Evolutionary conservation across 2,329 filamentous ascomycete species (phyloP).

Genomic region (Xylaria sp.): DNA sequence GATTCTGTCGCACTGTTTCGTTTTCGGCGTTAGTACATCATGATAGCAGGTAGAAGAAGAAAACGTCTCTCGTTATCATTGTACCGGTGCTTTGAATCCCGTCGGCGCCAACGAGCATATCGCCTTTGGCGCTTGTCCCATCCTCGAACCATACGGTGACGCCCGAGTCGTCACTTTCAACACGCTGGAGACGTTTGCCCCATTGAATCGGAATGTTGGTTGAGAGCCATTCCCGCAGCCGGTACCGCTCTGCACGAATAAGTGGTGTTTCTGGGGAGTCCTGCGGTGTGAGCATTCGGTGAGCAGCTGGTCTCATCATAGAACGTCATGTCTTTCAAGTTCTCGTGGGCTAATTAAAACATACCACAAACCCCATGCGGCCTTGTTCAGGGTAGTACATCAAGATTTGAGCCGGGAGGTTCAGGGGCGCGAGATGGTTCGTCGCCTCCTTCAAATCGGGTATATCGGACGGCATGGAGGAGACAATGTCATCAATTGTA

Average conservation of each 20-base stretch:
- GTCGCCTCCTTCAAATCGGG: slow-evolving; percentile 22
- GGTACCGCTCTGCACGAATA: slow-evolving; percentile 33
- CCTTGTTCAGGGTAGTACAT: slow-evolving; percentile 5
- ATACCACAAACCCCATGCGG: too few species aligned
- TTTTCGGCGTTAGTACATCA: too few species aligned
- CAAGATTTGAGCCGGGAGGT: slow-evolving; percentile 13
- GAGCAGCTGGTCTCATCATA: too few species aligned
- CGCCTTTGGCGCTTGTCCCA: slow-evolving; percentile 33
- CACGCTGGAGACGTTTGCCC: slow-evolving; percentile 28
- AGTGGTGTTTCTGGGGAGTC: slow-evolving; percentile 17
- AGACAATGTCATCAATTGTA: slow-evolving; percentile 6
- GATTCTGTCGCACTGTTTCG: too few species aligned
- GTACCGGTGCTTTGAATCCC: slow-evolving; percentile 38
- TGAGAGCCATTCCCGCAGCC: slow-evolving; percentile 36
- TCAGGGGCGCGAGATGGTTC: slow-evolving; percentile 18
- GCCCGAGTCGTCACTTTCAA: slow-evolving; percentile 27
- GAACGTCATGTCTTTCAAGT: too few species aligned
- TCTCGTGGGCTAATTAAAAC: too few species aligned
- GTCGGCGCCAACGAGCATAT: slow-evolving; percentile 40
- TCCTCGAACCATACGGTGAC: slow-evolving; percentile 37
- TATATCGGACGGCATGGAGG: slow-evolving; percentile 22
- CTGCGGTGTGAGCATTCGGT: too few species aligned
- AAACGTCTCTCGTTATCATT: too few species aligned
- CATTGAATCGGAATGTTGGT: slow-evolving; percentile 37
- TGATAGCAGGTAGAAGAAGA: too few species aligned